Conservation (phyloP, 495 filamentous ascomycete species). For the Hyaloscypha variabilis region DNA sequence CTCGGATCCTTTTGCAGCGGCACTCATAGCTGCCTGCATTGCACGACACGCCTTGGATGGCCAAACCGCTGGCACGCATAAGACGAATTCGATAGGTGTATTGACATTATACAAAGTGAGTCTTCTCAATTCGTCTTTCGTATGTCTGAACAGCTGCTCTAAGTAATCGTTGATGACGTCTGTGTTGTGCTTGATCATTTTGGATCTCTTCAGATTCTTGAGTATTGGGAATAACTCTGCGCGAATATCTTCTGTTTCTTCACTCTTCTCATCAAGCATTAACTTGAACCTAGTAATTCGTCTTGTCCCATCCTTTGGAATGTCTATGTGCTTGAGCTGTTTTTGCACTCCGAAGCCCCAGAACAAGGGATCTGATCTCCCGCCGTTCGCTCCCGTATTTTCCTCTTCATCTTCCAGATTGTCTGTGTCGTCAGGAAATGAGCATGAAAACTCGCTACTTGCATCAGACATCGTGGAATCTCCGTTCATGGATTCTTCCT, state of each 20-base stretch:
- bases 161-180: slow-evolving; percentile 34
- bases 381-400: not conserved
- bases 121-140: slow-evolving; percentile 26
- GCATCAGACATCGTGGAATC: slow-evolving; percentile 6
- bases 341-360: slow-evolving; percentile 29
- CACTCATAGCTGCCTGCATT: slow-evolving; percentile 35
- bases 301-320: slow-evolving; percentile 15
- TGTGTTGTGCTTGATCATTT: slow-evolving; percentile 23
- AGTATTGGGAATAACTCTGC: slow-evolving; percentile 9
- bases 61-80: slow-evolving; percentile 40
- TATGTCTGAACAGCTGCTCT: slow-evolving; percentile 30
- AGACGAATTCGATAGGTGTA: slow-evolving; percentile 29
- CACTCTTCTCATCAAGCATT: slow-evolving; percentile 22
- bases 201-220: slow-evolving; percentile 12
- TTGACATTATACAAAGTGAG: slow-evolving; percentile 14
- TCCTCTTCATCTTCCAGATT: slow-evolving; percentile 10
- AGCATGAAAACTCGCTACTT: slow-evolving; percentile 7
- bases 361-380: slow-evolving; percentile 15
- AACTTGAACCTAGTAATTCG: slow-evolving; percentile 25
- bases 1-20: slow-evolving; percentile 27
- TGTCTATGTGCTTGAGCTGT: slow-evolving; percentile 19
- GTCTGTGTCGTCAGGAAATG: not conserved
- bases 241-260: slow-evolving; percentile 24
- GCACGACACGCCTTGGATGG: slow-evolving; percentile 34
- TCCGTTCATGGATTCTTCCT: not conserved